Percentiles rank a stretch among this genome's conserved stretches.
Conservation (phyloP, 306 rosid species). For the Quercus engelmannii region DNA sequence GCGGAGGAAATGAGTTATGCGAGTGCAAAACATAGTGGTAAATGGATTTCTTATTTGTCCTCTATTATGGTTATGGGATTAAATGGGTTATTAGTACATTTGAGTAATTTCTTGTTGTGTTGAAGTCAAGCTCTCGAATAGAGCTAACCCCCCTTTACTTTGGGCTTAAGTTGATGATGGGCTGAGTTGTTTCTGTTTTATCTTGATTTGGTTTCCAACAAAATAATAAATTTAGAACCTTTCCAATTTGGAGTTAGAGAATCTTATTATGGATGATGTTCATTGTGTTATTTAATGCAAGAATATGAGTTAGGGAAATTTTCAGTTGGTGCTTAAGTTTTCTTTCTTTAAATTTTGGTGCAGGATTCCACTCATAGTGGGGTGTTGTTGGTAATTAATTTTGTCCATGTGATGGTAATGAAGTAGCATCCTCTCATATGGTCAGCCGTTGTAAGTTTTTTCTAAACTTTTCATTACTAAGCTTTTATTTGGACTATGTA, state of each 20-base stretch:
- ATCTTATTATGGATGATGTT: too few relatives aligned
- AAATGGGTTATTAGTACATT: neutral
- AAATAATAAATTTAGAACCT: neutral
- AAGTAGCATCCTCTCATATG: too few relatives aligned
- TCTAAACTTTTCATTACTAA: too few relatives aligned
- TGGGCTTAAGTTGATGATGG: neutral
- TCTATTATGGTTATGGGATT: neutral
- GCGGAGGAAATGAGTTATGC: neutral
- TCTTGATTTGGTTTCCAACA: neutral
- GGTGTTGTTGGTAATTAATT: slow-evolving; percentile 8
- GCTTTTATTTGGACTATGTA: too few relatives aligned
- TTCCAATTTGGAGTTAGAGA: neutral
- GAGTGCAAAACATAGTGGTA: neutral
- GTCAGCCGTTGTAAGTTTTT: too few relatives aligned
- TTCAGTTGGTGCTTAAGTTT: neutral
- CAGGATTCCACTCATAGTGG: slow-evolving; percentile 15
- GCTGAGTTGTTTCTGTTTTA: neutral
- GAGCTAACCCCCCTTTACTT: neutral
- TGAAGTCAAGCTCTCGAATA: neutral
- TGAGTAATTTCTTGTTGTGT: neutral
- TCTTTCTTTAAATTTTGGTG: slow-evolving; percentile 8
- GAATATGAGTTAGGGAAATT: slow-evolving; percentile 1
- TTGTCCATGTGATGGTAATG: too few relatives aligned
- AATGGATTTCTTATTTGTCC: neutral
- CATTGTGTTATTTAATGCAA: neutral